Evolutionary conservation across 495 filamentous ascomycete genomes (phyloP), one percentile per base, ranked within the genome.

Genomic region (Penicillium paradoxum): DNA sequence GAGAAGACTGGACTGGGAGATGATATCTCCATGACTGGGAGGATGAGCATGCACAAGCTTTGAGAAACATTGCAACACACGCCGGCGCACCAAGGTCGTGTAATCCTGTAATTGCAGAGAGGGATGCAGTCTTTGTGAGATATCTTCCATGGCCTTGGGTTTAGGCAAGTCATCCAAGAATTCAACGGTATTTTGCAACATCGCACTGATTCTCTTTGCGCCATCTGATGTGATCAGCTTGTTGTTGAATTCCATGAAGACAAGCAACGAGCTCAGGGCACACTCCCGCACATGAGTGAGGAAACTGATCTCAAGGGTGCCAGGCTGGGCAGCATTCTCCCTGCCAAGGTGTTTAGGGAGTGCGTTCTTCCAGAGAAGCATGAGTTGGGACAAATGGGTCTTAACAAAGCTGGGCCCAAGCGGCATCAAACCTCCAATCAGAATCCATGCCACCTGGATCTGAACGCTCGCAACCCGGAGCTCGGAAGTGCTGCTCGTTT

Each of bases 401-500:
- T 99, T 99, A 69, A 97, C 92, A 66, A 99, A 99, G 65, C 95
- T 97, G 5, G 95, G 95, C 0, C 93, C 93, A 2, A 97, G 77
- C 6, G 91, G 88, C 95, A 97, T 97, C 21, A 99, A 71, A 0
- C 93, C 93, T 30, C 93, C 93, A 50, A 99, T 95, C 46, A 99
- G 70, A 38, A 95, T 95, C 93, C 93, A 99, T 17, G 93, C 92
- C 5, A 97, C 91, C 59, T 99, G 93, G 32, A 99, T 90, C 63
- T 99, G 93, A 14, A 90, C 95, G 59, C 87, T 87, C 15, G 92
- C 92, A 41, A 92, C 85, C 39, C 95, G 85, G 48, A 99, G 78
- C 57, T 99, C 92, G 10, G 89, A 91, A 59, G 86, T 89, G 27
- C 90, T 86, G 69, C 91, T 97, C 0, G 86, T 91, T 66, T 99